Evolutionary conservation across 208 protist genomes (phyloP), one percentile per base, ranked within the genome.

Genomic region (Phytomonas sp.): DNA sequence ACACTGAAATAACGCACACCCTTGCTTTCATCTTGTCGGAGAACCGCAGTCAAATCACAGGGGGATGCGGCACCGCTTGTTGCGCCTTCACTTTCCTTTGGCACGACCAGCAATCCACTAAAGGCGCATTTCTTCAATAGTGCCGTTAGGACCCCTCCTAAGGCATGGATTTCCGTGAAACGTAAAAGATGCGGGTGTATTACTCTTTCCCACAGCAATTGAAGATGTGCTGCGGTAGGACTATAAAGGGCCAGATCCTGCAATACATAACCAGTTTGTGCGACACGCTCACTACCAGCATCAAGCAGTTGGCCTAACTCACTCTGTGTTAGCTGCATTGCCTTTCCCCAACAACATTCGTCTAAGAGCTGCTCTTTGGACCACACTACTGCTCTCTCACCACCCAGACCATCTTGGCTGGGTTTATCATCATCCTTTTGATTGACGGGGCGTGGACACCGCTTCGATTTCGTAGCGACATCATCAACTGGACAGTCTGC

Each of bases 181-280:
- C 60, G 34, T 43, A 56, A 40, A 62, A 96, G 74, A 2, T 71
- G 74, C 26, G 78, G 80, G 23, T 72, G 9, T 29, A 96, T 36
- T 28, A 90, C 40, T 30, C 75, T 67, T 29, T 75, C 70, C 87
- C 85, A 96, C 17, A 96, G 72, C 73, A 82, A 74, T 61, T 75
- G 67, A 31, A 96, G 80, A 60, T 93, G 85, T 43, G 79, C 60
- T 13, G 79, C 78, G 11, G 87, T 86, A 11, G 88, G 88, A 13
- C 87, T 80, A 76, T 85, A 94, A 34, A 91, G 77, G n/a, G 81
- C 84, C 13, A 96, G 74, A 67, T 93, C 89, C 33, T 94, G 91
- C 67, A 96, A 72, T 13, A 90, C 79, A 68, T 87, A 93, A 31
- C 69, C 74, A 36, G 83, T 81, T 37, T 74, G 74, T 4, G 72